Evolutionary conservation across 2,329 filamentous ascomycete species (phyloP), one percentile per base, ranked within the genome.

Genomic region (Chaetomium globosum): DNA sequence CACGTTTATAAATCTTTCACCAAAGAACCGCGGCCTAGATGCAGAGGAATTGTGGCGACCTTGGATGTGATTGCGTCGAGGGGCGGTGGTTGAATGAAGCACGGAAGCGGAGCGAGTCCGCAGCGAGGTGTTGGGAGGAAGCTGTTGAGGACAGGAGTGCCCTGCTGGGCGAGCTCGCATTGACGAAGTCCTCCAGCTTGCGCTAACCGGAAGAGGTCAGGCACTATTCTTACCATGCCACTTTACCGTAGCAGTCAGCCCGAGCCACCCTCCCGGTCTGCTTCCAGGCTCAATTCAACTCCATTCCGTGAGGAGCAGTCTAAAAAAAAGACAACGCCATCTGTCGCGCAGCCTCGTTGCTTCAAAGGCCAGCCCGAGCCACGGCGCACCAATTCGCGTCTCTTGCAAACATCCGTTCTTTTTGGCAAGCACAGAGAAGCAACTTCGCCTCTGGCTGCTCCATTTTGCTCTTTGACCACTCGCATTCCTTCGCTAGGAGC

Each of bases 271-370:
- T 59, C n/a, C n/a, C n/a, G n/a, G n/a, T n/a, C 39, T 33, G 49
- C 12, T 51, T 61, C 59, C 67, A 63, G 62, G 59, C 64, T 62
- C 66, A 69, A 68, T 68, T 66, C 63, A 65, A 65, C 59, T 60
- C 66, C 62, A 68, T 61, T 58, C 62, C 60, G 60, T 49, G 56
- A 59, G 55, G 59, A 67, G 46, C 36, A 63, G 57, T 33, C 52
- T 23, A 65, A 66, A 65, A 66, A 65, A 59, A 58, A 49, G 49
- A 66, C 65, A 59, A 65, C 66, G 57, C 59, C 59, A 64, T 64
- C 55, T 28, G 26, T 51, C 31, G 56, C 51, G 59, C 65, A 57
- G 62, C 68, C 53, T 61, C 31, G 28, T 57, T 55, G 49, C 56
- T 57, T 46, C 52, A 54, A 19, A 55, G 49, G 49, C 48, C 55